A percentile compares a stretch with the other conserved stretches of the same genome.
Evolutionary conservation across 2,329 filamentous ascomycete genomes (phyloP).

Genomic region (Cladobotryum mycophilum): DNA sequence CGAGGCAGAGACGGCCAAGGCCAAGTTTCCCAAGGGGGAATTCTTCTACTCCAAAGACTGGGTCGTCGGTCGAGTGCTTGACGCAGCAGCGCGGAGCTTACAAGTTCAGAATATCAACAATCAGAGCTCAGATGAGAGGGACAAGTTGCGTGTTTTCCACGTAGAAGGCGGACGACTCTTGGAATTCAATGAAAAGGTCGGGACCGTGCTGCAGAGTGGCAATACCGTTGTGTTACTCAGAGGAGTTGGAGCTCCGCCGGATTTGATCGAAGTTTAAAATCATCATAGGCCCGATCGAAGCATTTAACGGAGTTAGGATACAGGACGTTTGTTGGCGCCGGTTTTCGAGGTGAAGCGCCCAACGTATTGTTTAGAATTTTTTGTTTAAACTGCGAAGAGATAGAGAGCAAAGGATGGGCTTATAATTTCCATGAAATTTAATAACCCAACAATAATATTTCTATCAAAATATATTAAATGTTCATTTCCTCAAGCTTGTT

Average conservation of each 20-base stretch:
- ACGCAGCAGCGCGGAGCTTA: slow-evolving; percentile 68
- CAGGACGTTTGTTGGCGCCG: neutral
- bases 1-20: slow-evolving; percentile 74
- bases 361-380: neutral
- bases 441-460: neutral
- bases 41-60: slow-evolving; percentile 80
- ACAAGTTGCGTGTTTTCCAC: slow-evolving; percentile 82
- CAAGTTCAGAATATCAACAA: slow-evolving; percentile 85
- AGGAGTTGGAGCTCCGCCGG: slow-evolving; percentile 73
- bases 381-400: no score
- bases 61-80: slow-evolving; percentile 80
- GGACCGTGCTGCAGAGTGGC: slow-evolving; percentile 64
- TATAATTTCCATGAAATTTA: neutral
- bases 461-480: neutral
- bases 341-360: neutral
- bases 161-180: slow-evolving; percentile 82
- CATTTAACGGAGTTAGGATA: neutral
- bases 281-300: neutral
- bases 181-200: slow-evolving; percentile 83
- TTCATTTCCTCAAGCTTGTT: neutral
- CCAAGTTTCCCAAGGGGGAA: slow-evolving; percentile 74
- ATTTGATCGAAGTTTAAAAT: slow-evolving; percentile 52
- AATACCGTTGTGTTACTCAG: slow-evolving; percentile 86
- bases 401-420: no score
- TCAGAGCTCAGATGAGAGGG: slow-evolving; percentile 65